Evolutionary conservation across 768 basidiomycete species (phyloP).

Genomic region (Clitopilus hobsonii): DNA sequence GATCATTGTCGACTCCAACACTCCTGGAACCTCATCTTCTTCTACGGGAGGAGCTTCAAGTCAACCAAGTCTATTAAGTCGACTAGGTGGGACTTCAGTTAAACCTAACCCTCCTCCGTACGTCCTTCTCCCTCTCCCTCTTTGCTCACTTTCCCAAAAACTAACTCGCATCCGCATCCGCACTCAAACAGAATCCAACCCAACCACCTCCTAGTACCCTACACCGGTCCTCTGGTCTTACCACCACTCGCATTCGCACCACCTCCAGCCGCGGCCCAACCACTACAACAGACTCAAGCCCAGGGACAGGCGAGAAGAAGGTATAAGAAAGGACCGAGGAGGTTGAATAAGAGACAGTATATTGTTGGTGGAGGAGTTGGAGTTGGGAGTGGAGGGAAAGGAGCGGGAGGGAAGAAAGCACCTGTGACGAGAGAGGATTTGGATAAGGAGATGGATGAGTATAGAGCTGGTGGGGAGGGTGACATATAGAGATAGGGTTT

Average conservation of each 20-base stretch:
- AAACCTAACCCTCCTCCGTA: too few relatives aligned
- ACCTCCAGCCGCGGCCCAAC: constrained; percentile 20
- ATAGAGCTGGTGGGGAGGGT: constrained; percentile 48
- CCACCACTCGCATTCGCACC: not conserved
- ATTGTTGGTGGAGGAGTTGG: too few relatives aligned
- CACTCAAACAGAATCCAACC: too few relatives aligned
- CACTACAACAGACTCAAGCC: constrained; percentile 36
- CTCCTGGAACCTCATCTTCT: constrained; percentile 14
- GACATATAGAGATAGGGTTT: too few relatives aligned
- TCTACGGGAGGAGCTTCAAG: too few relatives aligned
- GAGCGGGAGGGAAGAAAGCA: constrained; percentile 5
- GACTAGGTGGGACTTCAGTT: constrained; percentile 15
- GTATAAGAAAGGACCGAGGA: constrained; percentile 69
- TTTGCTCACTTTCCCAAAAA: too few relatives aligned
- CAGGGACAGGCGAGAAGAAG: too few relatives aligned
- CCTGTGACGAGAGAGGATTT: constrained; percentile 49
- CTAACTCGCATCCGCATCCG: too few relatives aligned
- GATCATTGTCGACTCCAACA: constrained; percentile 44
- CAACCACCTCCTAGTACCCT: too few relatives aligned
- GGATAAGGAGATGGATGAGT: constrained; percentile 81
- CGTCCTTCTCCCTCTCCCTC: too few relatives aligned
- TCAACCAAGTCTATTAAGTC: constrained; percentile 27
- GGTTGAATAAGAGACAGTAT: constrained; percentile 62
- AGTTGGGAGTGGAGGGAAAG: too few relatives aligned
- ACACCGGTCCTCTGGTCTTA: too few relatives aligned